These are phyloP conservation scores for Limtongia smithiae DNA, from an alignment of 805 yeast species.

Conservation along the genomic window DNA sequence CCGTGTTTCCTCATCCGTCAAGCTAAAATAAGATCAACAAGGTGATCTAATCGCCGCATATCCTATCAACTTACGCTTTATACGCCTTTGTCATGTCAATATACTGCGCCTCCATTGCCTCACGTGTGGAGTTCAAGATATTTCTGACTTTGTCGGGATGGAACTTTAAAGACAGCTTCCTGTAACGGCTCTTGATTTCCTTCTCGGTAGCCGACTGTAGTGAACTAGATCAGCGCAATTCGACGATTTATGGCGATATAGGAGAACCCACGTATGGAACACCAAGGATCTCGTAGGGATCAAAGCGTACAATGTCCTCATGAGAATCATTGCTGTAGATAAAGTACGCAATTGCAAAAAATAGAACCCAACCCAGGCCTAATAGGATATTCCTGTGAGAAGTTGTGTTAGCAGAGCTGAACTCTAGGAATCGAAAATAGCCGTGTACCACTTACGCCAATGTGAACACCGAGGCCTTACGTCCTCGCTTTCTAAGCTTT, in stretches of 20 bases:
- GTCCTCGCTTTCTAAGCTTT: conserved; percentile 29
- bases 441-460: conserved; percentile 34
- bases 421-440: conserved; percentile 4
- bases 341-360: conserved; percentile 42
- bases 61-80: conserved; percentile 49
- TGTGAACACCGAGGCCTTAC: no score
- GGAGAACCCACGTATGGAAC: conserved; percentile 45
- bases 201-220: conserved; percentile 57
- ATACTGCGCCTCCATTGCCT: conserved; percentile 69
- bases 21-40: conserved; percentile 24
- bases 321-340: conserved; percentile 39
- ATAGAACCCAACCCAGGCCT: conserved; percentile 56
- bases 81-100: conserved; percentile 87
- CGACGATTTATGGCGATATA: no score
- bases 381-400: conserved; percentile 35
- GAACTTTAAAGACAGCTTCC: conserved; percentile 78
- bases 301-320: conserved; percentile 51
- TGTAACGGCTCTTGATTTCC: conserved; percentile 75
- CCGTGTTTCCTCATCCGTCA: conserved; percentile 82
- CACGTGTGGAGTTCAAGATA: conserved; percentile 50
- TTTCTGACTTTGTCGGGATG: conserved; percentile 91
- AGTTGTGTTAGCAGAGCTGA: conserved; percentile 15
- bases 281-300: conserved; percentile 86
- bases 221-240: no score
- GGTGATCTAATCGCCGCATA: neutral